phyloP scores from a whole-genome alignment of 1,284 basidiomycete genomes.

The Moesziomyces parantarcticus region DNA sequence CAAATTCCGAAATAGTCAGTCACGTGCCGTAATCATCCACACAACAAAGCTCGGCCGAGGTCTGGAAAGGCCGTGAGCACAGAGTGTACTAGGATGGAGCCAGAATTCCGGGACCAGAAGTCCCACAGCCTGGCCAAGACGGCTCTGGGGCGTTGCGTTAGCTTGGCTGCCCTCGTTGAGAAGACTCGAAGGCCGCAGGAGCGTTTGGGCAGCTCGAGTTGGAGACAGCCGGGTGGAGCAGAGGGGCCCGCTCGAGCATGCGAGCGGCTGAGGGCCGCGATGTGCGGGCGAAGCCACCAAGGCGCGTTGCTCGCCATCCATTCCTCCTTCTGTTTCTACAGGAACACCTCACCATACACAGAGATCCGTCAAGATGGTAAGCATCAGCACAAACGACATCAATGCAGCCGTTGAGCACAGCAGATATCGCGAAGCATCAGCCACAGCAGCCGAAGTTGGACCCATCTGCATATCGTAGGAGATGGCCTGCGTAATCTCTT shows the following conservation, averaged over 20 bases:
- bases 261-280: not conserved
- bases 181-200: not conserved
- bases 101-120: no score
- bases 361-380: slow-evolving; percentile 59
- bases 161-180: no score
- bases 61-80: not conserved
- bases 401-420: slow-evolving; percentile 5
- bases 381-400: slow-evolving; percentile 29
- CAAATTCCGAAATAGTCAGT: not conserved
- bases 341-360: slow-evolving; percentile 50
- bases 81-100: no score
- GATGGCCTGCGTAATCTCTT: no score
- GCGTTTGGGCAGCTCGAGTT: not conserved
- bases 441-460: not conserved
- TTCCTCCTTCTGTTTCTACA: slow-evolving; percentile 35
- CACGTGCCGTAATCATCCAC: slow-evolving; percentile 3
- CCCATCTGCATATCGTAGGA: not conserved
- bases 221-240: not conserved
- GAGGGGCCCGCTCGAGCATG: not conserved
- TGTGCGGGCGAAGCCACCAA: slow-evolving; percentile 6
- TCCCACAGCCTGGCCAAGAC: no score
- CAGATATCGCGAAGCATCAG: not conserved
- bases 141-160: no score
- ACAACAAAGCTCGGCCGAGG: slow-evolving; percentile 9
- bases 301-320: slow-evolving; percentile 31